Base-by-base conservation (phyloP, 768 basidiomycete genomes). In the Galerina sulciceps region DNA sequence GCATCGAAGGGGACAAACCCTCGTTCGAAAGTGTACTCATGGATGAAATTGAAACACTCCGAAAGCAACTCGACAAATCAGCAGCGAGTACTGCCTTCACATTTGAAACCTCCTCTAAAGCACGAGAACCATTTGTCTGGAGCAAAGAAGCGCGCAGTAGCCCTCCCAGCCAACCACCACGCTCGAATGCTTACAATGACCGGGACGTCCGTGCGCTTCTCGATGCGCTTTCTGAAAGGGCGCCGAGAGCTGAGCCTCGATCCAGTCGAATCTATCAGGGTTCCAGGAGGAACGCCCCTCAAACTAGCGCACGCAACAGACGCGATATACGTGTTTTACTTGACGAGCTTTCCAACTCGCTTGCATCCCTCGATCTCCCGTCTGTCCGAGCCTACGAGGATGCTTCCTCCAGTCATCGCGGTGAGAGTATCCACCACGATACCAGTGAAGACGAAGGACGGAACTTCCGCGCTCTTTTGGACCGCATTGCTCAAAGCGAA, bases 31-130 rank as follows among this genome's bases (percentile, higher is more conserved):
- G 64, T 6, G 65, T 84, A 3, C 62, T 94, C 44, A 83, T 83
- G 70, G 67, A 61, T 1, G 85, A 90, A 68, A 86, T 94, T 71
- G 77, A 80, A 59, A 65, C 71, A 10, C 82, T 94, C 22, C 79
- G 84, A 58, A 84, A 87, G 67, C 85, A 91, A 67, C 78, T 94
- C 10, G 85, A 86, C 60, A 82, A 85, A 58, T 70, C 72, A 10
- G 13, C 31, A 3, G 23, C 15, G 22, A 26, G n/a, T 26, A 23
- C 35, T 10, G 15, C 26, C 9, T 34, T 35, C 23, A 13, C 23
- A 34, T 15, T 17, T 17, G 31, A 20, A 18, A 47, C 18, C n/a
- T 43, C 58, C 5, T 51, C 61, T 8, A 9, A 42, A 6, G 11
- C 58, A 15, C 57, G 0, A n/a, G 20, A 37, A 31, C 17, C 41